A percentile compares a stretch with the other conserved stretches of the same genome.
phyloP scores from a whole-genome alignment of 2,329 filamentous ascomycete genomes.

The Metarhizium humberi region DNA sequence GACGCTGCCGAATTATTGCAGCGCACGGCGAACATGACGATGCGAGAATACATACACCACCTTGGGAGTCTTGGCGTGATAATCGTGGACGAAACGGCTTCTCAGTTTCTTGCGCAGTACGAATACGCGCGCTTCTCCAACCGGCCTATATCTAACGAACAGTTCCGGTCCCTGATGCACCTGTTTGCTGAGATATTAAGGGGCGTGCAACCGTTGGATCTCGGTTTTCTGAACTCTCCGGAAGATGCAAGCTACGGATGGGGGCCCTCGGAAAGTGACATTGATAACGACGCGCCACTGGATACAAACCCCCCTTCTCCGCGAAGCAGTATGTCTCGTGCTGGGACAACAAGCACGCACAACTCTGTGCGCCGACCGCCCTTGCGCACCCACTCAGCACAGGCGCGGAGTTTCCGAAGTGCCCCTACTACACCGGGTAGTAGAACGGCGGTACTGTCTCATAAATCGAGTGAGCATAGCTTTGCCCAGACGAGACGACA shows the following conservation, averaged over 20 bases:
- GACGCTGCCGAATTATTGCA: constrained; percentile 64
- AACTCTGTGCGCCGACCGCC: constrained; percentile 18
- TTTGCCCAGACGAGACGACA: constrained; percentile 33
- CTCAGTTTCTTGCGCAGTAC: constrained; percentile 65
- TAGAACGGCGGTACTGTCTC: constrained; percentile 25
- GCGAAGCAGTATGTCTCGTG: constrained; percentile 19
- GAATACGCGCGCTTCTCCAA: constrained; percentile 79
- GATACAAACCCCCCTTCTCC: constrained; percentile 32
- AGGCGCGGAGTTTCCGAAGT: constrained; percentile 38
- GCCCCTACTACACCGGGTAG: constrained; percentile 45
- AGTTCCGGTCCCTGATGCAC: constrained; percentile 74
- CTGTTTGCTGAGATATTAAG: constrained; percentile 74
- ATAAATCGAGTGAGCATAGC: constrained; percentile 26
- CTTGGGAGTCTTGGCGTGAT: constrained; percentile 59
- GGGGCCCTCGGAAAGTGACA: constrained; percentile 28
- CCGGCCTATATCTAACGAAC: constrained; percentile 53
- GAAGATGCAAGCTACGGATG: constrained; percentile 14
- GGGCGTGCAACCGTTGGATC: constrained; percentile 59
- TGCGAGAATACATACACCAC: constrained; percentile 70
- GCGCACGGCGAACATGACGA: constrained; percentile 58
- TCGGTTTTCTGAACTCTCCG: constrained; percentile 34
- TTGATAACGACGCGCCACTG: constrained; percentile 36
- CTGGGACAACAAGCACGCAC: constrained; percentile 20
- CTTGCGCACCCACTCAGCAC: constrained; percentile 31
- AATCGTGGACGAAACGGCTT: constrained; percentile 31